Percentiles rank a stretch among this genome's conserved stretches.
Conservation (phyloP, 768 basidiomycete species). For the Sarcomyxa edulis region DNA sequence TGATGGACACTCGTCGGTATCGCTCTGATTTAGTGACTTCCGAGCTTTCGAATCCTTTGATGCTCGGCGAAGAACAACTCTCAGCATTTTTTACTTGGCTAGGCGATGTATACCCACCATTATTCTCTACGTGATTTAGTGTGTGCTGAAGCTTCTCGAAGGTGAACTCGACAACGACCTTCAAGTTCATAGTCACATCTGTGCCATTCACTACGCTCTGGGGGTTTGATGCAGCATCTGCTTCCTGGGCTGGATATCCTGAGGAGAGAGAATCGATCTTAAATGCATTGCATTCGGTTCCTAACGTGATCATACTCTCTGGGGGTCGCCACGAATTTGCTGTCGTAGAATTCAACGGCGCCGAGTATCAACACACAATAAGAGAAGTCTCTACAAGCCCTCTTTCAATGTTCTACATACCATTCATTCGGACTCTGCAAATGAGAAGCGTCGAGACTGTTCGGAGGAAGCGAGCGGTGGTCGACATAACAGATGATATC, state of each 20-base stretch:
- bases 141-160: slow-evolving; percentile 12
- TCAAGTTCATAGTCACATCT: slow-evolving; percentile 73
- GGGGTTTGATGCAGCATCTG: slow-evolving; percentile 54
- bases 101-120: slow-evolving; percentile 30
- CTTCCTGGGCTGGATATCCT: slow-evolving; percentile 67
- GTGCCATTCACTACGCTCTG: slow-evolving; percentile 75
- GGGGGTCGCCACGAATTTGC: slow-evolving; percentile 83
- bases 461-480: slow-evolving; percentile 23
- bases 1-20: slow-evolving; percentile 67
- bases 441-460: slow-evolving; percentile 39
- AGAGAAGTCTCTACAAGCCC: slow-evolving; percentile 69
- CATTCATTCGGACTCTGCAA: slow-evolving; percentile 49
- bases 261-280: slow-evolving; percentile 57
- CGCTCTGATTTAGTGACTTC: slow-evolving; percentile 36
- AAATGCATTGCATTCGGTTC: slow-evolving; percentile 53
- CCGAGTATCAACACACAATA: slow-evolving; percentile 33
- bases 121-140: not conserved
- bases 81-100: slow-evolving; percentile 61
- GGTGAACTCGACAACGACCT: slow-evolving; percentile 67
- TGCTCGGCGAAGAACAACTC: slow-evolving; percentile 68
- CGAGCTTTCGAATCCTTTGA: slow-evolving; percentile 43
- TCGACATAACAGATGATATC: slow-evolving; percentile 19
- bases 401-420: slow-evolving; percentile 65
- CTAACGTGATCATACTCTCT: slow-evolving; percentile 64
- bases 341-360: slow-evolving; percentile 52